These are phyloP conservation scores for Globisporangium paddicum DNA, from an alignment of 352 stramenopile species.

Conservation along the genomic window DNA sequence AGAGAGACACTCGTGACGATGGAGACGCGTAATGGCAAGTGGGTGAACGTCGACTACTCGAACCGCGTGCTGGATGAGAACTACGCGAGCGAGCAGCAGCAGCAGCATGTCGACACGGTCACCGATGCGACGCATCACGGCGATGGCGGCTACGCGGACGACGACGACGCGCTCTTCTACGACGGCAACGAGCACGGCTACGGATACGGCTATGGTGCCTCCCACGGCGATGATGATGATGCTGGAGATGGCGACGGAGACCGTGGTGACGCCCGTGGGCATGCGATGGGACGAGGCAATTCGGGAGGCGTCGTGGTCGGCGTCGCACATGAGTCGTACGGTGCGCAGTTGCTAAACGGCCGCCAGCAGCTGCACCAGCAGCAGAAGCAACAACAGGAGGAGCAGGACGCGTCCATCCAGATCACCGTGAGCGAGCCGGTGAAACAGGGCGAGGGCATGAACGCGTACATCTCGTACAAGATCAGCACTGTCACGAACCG, in stretches of 20 bases:
- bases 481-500: constrained; percentile 79
- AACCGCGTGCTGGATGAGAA: constrained; percentile 53
- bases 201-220: constrained; percentile 10
- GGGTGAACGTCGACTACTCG: constrained; percentile 87
- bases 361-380: constrained; percentile 8
- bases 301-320: background rate
- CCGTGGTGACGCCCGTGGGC: background rate
- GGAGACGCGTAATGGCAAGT: constrained; percentile 74
- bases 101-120: constrained; percentile 9
- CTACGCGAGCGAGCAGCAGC: constrained; percentile 5
- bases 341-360: constrained; percentile 12
- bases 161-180: constrained; percentile 17
- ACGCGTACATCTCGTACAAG: constrained; percentile 98
- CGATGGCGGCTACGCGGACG: background rate
- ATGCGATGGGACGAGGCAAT: background rate
- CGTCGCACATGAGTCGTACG: constrained; percentile 16
- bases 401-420: constrained; percentile 42
- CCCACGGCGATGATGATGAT: background rate
- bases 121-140: background rate
- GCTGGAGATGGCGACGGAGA: background rate
- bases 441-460: constrained; percentile 96
- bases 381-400: background rate
- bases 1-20: constrained; percentile 12
- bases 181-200: constrained; percentile 13
- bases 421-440: constrained; percentile 93